Evolutionary conservation across 2,329 filamentous ascomycete species (phyloP), one percentile per base, ranked within the genome.

Genomic region (Alternaria longipes): DNA sequence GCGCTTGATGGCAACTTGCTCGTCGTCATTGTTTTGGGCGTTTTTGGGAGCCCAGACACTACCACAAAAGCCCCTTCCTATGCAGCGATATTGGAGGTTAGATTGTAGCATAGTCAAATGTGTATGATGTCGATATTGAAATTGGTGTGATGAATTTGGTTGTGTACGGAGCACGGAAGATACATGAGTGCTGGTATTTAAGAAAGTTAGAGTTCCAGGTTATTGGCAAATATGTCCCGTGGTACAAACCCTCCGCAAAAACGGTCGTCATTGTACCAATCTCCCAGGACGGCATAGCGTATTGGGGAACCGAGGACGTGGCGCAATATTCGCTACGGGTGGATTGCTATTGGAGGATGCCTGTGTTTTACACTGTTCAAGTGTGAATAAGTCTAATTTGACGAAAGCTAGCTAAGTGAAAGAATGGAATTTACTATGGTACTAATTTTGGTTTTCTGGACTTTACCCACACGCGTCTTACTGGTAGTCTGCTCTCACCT

Each of bases 1-100:
- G 34, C 67, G 63, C 44, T 69, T 69, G 18, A 69, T 60, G 14
- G 42, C 60, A n/a, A 38, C 36, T 18, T 22, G 20, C 34, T 28
- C 8, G 36, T 40, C 36, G n/a, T 40, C 36, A 8, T 40, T n/a
- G 34, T 38, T 1, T 40, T 11, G 36, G 8, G n/a, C 3, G 30
- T 9, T 36, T 47, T 58, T 63, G 32, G 60, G 57, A 47, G 65
- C 44, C 65, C 63, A 70, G 40, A 70, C 30, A 54, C 61, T 67
- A 34, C 62, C 65, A 56, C 67, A 70, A 34, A 67, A 68, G 0
- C 67, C 65, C 38, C 61, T 66, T 24, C 67, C 64, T 18, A 70
- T 70, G 45, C 65, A 65, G 32, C 47, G 58, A 54, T 63, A 67
- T 40, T 18, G n/a, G 8, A 9, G 4, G 36, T 20, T 40, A 9